Evolutionary conservation across 768 basidiomycete species (phyloP).

Genomic region (Suillus alpinus): DNA sequence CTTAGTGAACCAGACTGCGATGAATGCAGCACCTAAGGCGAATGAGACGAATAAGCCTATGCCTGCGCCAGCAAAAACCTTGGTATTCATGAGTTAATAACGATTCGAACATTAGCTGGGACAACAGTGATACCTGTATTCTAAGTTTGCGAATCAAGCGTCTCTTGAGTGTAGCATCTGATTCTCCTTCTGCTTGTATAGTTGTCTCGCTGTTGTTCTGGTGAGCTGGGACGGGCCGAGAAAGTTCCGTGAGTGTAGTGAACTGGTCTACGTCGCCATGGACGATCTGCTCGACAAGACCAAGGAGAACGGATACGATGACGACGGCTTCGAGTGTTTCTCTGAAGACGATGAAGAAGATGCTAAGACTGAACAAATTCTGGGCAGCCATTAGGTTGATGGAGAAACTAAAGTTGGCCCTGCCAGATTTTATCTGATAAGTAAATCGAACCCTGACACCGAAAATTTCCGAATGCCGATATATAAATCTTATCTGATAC

Average conservation of each 20-base stretch:
- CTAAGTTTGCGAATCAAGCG: constrained; percentile 66
- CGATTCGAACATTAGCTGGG: background rate
- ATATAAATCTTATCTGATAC: background rate
- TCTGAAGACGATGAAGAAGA: constrained; percentile 96
- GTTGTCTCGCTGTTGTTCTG: constrained; percentile 7
- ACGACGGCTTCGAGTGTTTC: constrained; percentile 92
- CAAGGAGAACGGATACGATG: constrained; percentile 88
- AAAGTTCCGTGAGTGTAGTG: background rate
- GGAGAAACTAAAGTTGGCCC: background rate
- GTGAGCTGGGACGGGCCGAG: background rate
- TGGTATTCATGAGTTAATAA: background rate
- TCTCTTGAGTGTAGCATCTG: constrained; percentile 32
- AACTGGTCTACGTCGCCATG: constrained; percentile 31
- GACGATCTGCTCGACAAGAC: constrained; percentile 86
- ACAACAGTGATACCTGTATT: constrained; percentile 45
- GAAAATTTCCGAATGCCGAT: background rate
- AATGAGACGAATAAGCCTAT: constrained; percentile 77
- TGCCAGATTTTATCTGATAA: background rate
- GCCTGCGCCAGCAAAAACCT: constrained; percentile 77
- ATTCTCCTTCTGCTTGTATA: constrained; percentile 22
- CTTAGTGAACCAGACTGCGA: constrained; percentile 93
- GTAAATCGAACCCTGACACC: background rate
- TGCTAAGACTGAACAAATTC: constrained; percentile 83
- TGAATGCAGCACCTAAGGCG: constrained; percentile 86
- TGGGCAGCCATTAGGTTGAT: constrained; percentile 49